Base-by-base conservation (phyloP, 768 basidiomycete genomes). In the Xanthoconium stramineum region DNA sequence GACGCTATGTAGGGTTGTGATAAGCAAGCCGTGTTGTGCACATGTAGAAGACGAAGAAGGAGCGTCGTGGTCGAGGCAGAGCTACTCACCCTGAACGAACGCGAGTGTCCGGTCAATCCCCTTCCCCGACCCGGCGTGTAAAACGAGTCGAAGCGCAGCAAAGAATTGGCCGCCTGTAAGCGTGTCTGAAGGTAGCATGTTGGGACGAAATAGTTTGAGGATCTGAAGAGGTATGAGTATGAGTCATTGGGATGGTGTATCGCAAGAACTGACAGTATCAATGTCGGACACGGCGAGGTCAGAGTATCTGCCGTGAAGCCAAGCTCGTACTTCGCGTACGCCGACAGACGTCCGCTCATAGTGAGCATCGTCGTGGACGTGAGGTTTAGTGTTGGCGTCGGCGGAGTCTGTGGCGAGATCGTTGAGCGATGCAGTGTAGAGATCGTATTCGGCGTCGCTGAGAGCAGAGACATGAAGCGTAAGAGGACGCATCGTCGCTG, bases 161-260 rank as follows among this genome's bases (percentile, higher is more conserved):
- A 91, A 91, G 66, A 91, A 89, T 62, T 92, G 86, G 15, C 86
- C 85, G 1, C 85, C 84, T 11, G 77, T 76, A 35, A 92, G 74
- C 3, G 74, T 71, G 61, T 88, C 86, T 9, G 74, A 72, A 11
- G 74, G 77, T 0, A 72, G 75, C 47, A 88, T 72, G 52, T 72
- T 75, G 3, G 88, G 84, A 38, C 77, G 76, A 65, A 91, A 90
- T 2, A 86, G 67, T 44, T 76, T 80, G 48, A 92, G 73, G 55
- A 90, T 85, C 88, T 91, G 61, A 19, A 15, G 37, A 40, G 50
- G 53, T n/a, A 54, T 32, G 14, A 60, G 53, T n/a, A 54, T 32
- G 14, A 60, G 49, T 44, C 10, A 17, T 47, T 32, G n/a, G 5
- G 36, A 32, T 20, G 33, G 20, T 2, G 20, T 24, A 10, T 33